Conservation (phyloP, 2,329 filamentous ascomycete species). For the Verticillium longisporum region DNA sequence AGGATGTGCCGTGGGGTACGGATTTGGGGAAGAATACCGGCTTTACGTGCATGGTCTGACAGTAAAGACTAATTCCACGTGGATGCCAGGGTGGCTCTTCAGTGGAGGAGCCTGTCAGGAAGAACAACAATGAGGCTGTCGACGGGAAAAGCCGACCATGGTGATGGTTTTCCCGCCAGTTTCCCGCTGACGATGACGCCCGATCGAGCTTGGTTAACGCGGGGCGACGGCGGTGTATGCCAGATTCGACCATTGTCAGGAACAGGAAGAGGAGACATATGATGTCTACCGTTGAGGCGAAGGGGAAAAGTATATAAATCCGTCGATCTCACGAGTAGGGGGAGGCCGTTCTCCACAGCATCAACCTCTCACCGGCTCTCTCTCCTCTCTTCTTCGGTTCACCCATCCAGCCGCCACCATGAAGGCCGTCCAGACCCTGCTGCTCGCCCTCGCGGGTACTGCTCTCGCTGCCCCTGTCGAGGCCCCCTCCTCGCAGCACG, state of each 20-base stretch:
- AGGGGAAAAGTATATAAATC: background rate
- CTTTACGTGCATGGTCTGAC: background rate
- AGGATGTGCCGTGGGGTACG: background rate
- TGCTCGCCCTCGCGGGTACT: conserved; percentile 6
- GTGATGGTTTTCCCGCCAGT: background rate
- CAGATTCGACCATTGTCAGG: background rate
- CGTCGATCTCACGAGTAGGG: background rate
- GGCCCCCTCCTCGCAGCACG: conserved; percentile 2
- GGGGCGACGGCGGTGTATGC: background rate
- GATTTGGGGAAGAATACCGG: background rate
- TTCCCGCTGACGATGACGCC: background rate
- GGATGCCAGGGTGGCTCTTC: background rate
- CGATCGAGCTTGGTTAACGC: background rate
- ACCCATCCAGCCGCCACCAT: conserved; percentile 1
- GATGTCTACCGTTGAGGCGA: background rate
- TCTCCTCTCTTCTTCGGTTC: background rate
- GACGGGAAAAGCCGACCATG: background rate
- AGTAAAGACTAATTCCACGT: background rate
- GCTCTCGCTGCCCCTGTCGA: background rate
- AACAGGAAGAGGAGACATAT: background rate
- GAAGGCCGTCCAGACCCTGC: conserved; percentile 7
- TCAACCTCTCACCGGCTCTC: background rate
- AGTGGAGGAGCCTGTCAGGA: background rate
- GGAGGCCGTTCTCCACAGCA: background rate
- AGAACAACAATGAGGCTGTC: background rate